These are phyloP conservation scores for Trematosphaeria pertusa DNA, from an alignment of 2,329 filamentous ascomycete genomes.

Conservation along the genomic window DNA sequence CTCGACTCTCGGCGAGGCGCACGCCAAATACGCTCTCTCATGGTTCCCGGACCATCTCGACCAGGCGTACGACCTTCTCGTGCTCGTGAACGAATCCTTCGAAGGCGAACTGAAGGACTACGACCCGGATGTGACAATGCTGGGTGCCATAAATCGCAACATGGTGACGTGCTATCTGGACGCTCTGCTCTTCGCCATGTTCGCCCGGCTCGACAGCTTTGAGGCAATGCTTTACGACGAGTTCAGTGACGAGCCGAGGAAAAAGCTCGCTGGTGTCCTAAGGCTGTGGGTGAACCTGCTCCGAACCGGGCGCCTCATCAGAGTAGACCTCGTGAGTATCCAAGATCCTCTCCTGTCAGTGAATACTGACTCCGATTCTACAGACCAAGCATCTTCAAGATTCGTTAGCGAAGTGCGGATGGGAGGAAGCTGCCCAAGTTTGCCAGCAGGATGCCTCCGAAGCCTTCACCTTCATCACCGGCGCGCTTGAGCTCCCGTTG, in stretches of 20 bases:
- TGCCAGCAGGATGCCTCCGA: slow-evolving; percentile 95
- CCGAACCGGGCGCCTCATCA: slow-evolving; percentile 82
- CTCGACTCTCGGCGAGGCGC: slow-evolving; percentile 64
- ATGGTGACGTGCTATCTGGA: slow-evolving; percentile 96
- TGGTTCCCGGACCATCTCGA: slow-evolving; percentile 74
- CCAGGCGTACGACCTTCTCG: slow-evolving; percentile 76
- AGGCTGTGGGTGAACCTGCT: slow-evolving; percentile 94
- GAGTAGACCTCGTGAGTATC: slow-evolving; percentile 75
- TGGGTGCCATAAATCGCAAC: slow-evolving; percentile 85
- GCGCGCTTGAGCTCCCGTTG: slow-evolving; percentile 83
- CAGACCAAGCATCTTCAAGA: slow-evolving; percentile 85
- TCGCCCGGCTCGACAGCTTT: slow-evolving; percentile 86
- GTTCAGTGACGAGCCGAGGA: slow-evolving; percentile 74
- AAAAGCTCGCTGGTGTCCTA: slow-evolving; percentile 77
- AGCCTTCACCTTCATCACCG: slow-evolving; percentile 93
- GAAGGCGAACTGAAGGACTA: slow-evolving; percentile 80
- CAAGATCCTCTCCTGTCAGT: too few species aligned
- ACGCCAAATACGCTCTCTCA: slow-evolving; percentile 68
- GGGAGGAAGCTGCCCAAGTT: slow-evolving; percentile 78
- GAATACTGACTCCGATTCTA: background rate
- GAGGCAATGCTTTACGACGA: slow-evolving; percentile 88
- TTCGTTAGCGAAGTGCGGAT: slow-evolving; percentile 82
- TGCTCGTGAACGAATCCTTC: slow-evolving; percentile 80
- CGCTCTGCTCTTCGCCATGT: slow-evolving; percentile 93
- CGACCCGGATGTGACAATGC: slow-evolving; percentile 72